Evolutionary conservation across 2,329 filamentous ascomycete species (phyloP).

Genomic region (Myotisia sp.): DNA sequence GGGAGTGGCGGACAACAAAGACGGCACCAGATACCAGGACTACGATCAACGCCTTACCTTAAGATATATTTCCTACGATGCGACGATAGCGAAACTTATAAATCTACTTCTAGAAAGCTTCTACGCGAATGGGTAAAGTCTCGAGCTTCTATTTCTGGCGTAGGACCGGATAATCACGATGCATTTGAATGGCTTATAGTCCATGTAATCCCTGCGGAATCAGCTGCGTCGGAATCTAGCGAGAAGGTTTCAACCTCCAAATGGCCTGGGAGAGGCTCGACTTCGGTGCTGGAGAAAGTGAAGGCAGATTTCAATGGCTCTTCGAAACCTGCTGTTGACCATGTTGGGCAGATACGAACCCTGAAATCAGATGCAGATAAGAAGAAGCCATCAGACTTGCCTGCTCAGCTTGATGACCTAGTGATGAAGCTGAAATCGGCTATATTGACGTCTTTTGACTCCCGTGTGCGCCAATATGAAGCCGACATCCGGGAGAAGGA

Average conservation of each 20-base stretch:
- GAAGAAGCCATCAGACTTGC: constrained; percentile 58
- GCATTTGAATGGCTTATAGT: constrained; percentile 91
- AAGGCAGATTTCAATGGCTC: constrained; percentile 76
- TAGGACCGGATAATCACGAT: constrained; percentile 79
- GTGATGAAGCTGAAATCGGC: constrained; percentile 73
- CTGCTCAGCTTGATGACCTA: constrained; percentile 70
- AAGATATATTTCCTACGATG: constrained; percentile 82
- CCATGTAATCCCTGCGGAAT: constrained; percentile 84
- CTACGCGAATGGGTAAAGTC: constrained; percentile 84
- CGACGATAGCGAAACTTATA: constrained; percentile 93
- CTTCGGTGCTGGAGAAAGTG: constrained; percentile 77
- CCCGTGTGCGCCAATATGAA: constrained; percentile 84
- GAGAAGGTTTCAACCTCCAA: constrained; percentile 56
- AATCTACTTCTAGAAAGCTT: constrained; percentile 58
- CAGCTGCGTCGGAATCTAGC: constrained; percentile 53
- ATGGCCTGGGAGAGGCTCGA: constrained; percentile 63
- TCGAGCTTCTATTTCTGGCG: constrained; percentile 44
- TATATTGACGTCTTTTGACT: constrained; percentile 80
- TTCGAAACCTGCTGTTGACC: constrained; percentile 58
- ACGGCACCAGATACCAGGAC: constrained; percentile 85
- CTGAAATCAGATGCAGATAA: constrained; percentile 44
- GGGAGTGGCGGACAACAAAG: constrained; percentile 35
- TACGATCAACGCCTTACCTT: constrained; percentile 84
- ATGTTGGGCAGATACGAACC: constrained; percentile 73
- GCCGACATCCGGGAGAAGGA: constrained; percentile 95